Percentiles rank a stretch among this genome's conserved stretches.
phyloP scores from a whole-genome alignment of 441 rosid genomes.

The Manihot esculenta region DNA sequence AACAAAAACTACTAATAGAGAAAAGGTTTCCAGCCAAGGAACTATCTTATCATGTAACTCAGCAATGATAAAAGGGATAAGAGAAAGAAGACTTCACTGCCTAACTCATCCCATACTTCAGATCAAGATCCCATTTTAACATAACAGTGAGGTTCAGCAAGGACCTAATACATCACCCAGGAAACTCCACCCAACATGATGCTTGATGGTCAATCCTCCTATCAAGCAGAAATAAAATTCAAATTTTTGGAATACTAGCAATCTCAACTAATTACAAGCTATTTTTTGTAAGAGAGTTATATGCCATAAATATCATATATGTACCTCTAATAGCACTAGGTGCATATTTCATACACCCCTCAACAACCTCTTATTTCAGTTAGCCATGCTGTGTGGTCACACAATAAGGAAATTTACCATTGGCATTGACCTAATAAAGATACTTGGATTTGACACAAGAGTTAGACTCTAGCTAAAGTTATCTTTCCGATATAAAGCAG shows the following conservation, averaged over 20 bases:
- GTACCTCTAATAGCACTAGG: not conserved
- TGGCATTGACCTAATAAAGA: not conserved
- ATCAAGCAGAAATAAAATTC: not conserved
- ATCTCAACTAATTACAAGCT: not conserved
- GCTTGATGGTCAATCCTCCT: not conserved
- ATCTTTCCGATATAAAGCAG: not conserved
- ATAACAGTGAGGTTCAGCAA: not conserved
- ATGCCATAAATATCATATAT: not conserved
- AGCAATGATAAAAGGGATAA: not conserved
- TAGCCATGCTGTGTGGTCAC: not conserved
- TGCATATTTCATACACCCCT: not conserved
- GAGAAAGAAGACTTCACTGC: not conserved
- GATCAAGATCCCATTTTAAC: not conserved
- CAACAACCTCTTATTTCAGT: not conserved
- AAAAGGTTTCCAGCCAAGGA: not conserved
- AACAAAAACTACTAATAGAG: not conserved
- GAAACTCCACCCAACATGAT: not conserved
- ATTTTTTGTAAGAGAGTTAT: not conserved
- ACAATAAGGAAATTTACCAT: constrained; percentile 1
- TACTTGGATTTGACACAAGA: not conserved
- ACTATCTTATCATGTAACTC: not conserved
- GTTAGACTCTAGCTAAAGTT: not conserved
- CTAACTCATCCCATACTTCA: constrained; percentile 1
- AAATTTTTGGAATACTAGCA: not conserved
- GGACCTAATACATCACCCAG: not conserved